A percentile compares a stretch with the other conserved stretches of the same genome.
These are phyloP conservation scores for Lignosus rhinocerotis DNA, from an alignment of 1,284 basidiomycete species.

Conservation along the genomic window DNA sequence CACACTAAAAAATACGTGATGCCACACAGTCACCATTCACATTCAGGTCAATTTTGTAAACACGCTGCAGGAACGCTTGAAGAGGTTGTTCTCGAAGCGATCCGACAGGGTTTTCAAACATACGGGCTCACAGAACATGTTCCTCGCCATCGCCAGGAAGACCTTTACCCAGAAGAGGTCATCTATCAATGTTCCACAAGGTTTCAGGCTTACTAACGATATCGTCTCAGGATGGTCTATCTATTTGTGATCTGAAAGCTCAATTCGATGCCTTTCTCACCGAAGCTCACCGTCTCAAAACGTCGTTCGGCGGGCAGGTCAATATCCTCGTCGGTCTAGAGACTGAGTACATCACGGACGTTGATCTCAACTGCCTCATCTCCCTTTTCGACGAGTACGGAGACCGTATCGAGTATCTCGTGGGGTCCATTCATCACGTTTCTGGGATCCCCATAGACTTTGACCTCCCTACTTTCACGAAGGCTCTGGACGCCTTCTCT, in stretches of 20 bases:
- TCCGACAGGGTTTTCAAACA: constrained; percentile 74
- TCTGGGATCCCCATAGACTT: constrained; percentile 92
- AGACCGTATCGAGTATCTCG: constrained; percentile 80
- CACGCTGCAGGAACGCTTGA: constrained; percentile 83
- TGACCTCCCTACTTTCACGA: constrained; percentile 70
- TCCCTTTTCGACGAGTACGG: constrained; percentile 45
- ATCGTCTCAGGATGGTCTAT: constrained; percentile 45
- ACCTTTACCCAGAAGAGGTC: constrained; percentile 97
- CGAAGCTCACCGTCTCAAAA: constrained; percentile 79
- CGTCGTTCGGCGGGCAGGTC: constrained; percentile 60
- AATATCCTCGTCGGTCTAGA: constrained; percentile 88
- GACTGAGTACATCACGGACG: constrained; percentile 82
- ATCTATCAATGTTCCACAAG: constrained; percentile 5
- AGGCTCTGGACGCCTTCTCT: constrained; percentile 51
- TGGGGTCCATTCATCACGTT: constrained; percentile 95
- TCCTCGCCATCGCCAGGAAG: constrained; percentile 77
- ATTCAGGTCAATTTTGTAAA: constrained; percentile 95
- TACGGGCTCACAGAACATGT: constrained; percentile 96
- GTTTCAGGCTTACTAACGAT: constrained; percentile 19
- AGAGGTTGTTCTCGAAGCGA: constrained; percentile 79
- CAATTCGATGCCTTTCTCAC: constrained; percentile 72
- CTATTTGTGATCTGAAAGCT: constrained; percentile 46
- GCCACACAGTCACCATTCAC: constrained; percentile 92
- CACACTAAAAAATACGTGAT: constrained; percentile 42
- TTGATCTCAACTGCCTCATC: constrained; percentile 65